A percentile compares a stretch with the other conserved stretches of the same genome.
Conservation (phyloP, 345 rosid genomes). For the Arabidopsis arenosa region DNA sequence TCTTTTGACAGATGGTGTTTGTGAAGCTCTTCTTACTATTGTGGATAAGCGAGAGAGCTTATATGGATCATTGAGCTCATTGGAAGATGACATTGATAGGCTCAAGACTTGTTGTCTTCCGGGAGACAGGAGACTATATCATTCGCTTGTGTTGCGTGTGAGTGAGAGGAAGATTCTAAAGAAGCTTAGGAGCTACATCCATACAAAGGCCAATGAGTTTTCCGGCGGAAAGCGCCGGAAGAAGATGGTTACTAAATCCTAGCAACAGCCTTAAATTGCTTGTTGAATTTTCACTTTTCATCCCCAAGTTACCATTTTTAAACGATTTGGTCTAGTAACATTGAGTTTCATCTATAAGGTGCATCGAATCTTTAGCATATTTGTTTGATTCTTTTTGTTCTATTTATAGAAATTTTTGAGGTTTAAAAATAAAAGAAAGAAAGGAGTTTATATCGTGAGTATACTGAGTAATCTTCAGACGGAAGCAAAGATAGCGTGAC, state of each 20-base stretch:
- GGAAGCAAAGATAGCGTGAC: constrained; percentile 46
- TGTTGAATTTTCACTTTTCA: neutral
- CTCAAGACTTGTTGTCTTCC: constrained; percentile 46
- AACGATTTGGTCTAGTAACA: neutral
- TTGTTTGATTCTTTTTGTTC: neutral
- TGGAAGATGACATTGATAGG: constrained; percentile 58
- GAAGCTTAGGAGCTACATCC: constrained; percentile 61
- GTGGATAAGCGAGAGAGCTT: constrained; percentile 71
- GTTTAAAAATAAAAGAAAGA: neutral
- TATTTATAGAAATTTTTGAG: neutral
- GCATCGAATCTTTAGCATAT: neutral
- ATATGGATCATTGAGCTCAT: constrained; percentile 49
- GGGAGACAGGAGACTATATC: constrained; percentile 63
- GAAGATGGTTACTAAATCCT: constrained; percentile 28
- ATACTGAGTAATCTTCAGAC: constrained; percentile 35
- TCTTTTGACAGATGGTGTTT: constrained; percentile 65
- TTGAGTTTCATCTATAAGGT: neutral
- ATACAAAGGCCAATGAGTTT: neutral
- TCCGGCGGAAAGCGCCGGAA: constrained; percentile 40
- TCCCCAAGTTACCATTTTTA: neutral
- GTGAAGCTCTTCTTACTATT: constrained; percentile 63
- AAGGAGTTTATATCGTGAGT: neutral
- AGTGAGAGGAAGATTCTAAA: constrained; percentile 79
- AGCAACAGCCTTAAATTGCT: neutral
- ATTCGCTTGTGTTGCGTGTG: constrained; percentile 62